Evolutionary conservation across 2,329 filamentous ascomycete species (phyloP), one percentile per base, ranked within the genome.

Genomic region (Didymella lethalis): DNA sequence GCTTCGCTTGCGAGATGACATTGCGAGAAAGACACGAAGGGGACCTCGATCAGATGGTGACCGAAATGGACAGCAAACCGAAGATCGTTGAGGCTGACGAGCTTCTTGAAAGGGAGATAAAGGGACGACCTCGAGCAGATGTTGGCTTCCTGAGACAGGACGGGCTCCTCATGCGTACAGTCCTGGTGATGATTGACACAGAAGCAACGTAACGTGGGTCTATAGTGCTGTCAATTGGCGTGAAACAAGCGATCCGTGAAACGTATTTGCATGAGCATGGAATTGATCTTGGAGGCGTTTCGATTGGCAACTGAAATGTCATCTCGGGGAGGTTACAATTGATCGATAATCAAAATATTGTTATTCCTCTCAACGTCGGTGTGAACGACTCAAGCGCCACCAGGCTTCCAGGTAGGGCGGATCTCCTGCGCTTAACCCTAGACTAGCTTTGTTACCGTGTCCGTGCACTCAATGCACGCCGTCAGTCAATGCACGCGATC

Each of bases 121-220:
- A 59, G 10, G 65, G 54, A 23, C 58, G 32, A 34, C 47, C 49
- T 4, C 54, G 63, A 25, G 72, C 73, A 14, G 74, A 75, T 28
- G 70, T 74, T 2, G 72, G 71, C 0, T 66, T 75, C 23, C 49
- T 76, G 25, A 55, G 1, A 12, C 43, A 23, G 11, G 57, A 66
- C 8, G 71, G 73, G 0, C 34, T 74, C 3, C 55, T 75, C 1
- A 63, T 68, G 62, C 62, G 4, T 64, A 62, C 38, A 3, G 25
- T 46, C 28, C 1, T 23, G 28, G 40, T 20, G 5, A n/a, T 3
- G 43, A 32, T 7, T 31, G 28, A 49, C 2, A 20, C 18, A 20
- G 28, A 10, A 18, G 44, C 5, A 20, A 11, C 4, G 31, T 7
- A 45, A 45, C 25, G 18, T 28, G 23, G 32, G 7, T n/a, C n/a